Percentiles rank a stretch among this genome's conserved stretches.
These are phyloP conservation scores for Diaporthe velutina DNA, from an alignment of 2,329 filamentous ascomycete species.

Conservation along the genomic window DNA sequence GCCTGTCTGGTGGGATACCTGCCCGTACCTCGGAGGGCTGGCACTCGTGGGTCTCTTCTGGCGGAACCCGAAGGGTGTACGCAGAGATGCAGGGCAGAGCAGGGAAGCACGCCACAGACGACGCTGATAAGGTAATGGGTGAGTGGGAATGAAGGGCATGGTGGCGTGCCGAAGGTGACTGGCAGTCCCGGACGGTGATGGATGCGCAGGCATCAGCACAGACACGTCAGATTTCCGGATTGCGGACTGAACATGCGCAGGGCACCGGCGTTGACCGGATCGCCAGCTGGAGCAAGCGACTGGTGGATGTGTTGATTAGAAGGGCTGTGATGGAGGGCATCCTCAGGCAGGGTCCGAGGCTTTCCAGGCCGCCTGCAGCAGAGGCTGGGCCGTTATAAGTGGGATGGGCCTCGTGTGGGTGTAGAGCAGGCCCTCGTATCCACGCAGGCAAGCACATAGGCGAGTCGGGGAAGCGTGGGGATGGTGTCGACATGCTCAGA, in stretches of 20 bases:
- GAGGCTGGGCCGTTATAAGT: constrained; percentile 19
- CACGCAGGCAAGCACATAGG: constrained; percentile 4
- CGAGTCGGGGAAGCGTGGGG: constrained; percentile 28
- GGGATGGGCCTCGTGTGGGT: constrained; percentile 17
- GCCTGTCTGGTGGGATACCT: not conserved
- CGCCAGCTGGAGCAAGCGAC: constrained; percentile 18
- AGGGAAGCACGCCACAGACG: constrained; percentile 26
- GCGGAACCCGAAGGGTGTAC: constrained; percentile 26
- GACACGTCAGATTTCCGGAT: constrained; percentile 19
- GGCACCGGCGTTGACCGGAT: constrained; percentile 27
- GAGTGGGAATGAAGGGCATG: not conserved
- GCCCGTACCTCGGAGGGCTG: not conserved
- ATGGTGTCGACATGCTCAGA: constrained; percentile 27
- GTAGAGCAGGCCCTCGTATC: constrained; percentile 28
- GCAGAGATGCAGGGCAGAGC: constrained; percentile 15
- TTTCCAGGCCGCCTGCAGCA: constrained; percentile 26
- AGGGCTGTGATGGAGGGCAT: constrained; percentile 31
- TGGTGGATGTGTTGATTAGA: constrained; percentile 13
- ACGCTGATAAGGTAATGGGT: constrained; percentile 33
- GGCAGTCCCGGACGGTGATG: not conserved
- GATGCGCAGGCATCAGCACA: constrained; percentile 8
- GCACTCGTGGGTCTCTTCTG: not conserved
- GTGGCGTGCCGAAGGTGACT: constrained; percentile 1
- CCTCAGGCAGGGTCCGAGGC: constrained; percentile 12
- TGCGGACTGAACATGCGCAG: not conserved